Percentiles rank a stretch among this genome's conserved stretches.
These are phyloP conservation scores for Colletotrichum phormii DNA, from an alignment of 2,329 filamentous ascomycete species.

Conservation along the genomic window DNA sequence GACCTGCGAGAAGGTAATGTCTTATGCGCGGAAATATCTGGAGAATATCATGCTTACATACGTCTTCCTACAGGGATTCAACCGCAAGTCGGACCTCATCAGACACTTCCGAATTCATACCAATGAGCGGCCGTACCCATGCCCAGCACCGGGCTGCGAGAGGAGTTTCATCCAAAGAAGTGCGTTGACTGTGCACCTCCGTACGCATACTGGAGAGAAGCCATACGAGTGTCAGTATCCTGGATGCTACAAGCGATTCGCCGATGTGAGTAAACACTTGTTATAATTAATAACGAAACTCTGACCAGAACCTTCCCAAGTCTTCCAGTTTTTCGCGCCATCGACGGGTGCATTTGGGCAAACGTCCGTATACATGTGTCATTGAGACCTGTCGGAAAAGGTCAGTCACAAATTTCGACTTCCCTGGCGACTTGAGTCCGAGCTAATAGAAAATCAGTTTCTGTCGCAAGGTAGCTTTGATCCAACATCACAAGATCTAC, in stretches of 20 bases:
- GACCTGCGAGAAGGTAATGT: background rate
- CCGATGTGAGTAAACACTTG: background rate
- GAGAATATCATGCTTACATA: background rate
- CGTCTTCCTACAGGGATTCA: background rate
- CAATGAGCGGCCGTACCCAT: background rate
- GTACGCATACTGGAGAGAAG: background rate
- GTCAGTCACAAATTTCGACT: background rate
- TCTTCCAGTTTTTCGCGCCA: background rate
- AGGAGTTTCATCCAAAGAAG: background rate
- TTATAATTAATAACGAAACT: background rate
- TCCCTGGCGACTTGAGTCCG: background rate
- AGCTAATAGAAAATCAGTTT: background rate
- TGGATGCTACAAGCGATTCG: background rate
- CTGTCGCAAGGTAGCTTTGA: background rate
- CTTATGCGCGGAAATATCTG: background rate
- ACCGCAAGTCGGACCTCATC: background rate
- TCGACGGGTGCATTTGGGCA: background rate
- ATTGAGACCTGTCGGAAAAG: background rate
- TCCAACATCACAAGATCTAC: background rate
- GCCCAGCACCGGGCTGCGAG: background rate
- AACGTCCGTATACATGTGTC: background rate
- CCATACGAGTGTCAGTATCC: background rate
- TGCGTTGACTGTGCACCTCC: background rate
- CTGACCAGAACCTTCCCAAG: background rate
- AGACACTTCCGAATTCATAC: background rate